Evolutionary conservation across 345 rosid genomes (phyloP).

Genomic region (Kandelia obovata): DNA sequence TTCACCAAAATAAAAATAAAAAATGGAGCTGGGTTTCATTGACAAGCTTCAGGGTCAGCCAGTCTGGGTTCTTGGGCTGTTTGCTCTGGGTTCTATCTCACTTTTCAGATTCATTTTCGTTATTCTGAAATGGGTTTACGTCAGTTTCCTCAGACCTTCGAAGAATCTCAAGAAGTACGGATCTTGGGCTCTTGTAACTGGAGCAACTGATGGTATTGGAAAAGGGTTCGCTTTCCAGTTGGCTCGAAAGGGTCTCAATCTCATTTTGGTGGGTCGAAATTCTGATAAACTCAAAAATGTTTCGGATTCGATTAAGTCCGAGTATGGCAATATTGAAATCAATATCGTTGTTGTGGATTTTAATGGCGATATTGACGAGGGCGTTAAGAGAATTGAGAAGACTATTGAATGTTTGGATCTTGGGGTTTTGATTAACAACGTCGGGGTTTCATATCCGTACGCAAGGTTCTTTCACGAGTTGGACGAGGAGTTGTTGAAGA

Average conservation of each 20-base stretch:
- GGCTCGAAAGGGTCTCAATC: slow-evolving; percentile 71
- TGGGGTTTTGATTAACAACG: slow-evolving; percentile 83
- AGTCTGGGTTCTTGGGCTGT: slow-evolving; percentile 49
- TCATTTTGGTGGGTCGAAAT: slow-evolving; percentile 78
- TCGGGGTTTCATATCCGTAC: slow-evolving; percentile 87
- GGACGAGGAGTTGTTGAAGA: slow-evolving; percentile 57
- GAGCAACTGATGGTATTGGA: slow-evolving; percentile 93
- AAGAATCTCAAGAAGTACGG: slow-evolving; percentile 86
- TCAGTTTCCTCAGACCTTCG: slow-evolving; percentile 73
- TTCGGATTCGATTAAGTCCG: slow-evolving; percentile 52
- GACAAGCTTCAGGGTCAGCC: slow-evolving; percentile 60
- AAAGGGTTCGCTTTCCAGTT: slow-evolving; percentile 80
- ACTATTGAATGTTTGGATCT: slow-evolving; percentile 65
- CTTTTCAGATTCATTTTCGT: slow-evolving; percentile 40
- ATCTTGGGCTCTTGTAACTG: slow-evolving; percentile 92
- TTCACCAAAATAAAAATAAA: too few species aligned
- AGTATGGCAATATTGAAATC: slow-evolving; percentile 46
- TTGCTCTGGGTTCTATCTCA: slow-evolving; percentile 55
- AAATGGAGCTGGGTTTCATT: slow-evolving; percentile 53
- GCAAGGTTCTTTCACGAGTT: slow-evolving; percentile 93
- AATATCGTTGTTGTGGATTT: slow-evolving; percentile 76
- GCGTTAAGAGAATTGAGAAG: slow-evolving; percentile 61
- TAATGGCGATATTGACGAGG: slow-evolving; percentile 76
- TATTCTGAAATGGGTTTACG: slow-evolving; percentile 65
- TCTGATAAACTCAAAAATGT: slow-evolving; percentile 65